Base-by-base conservation (phyloP, 257 asterid species). In the Ajuga chamaepitys region DNA sequence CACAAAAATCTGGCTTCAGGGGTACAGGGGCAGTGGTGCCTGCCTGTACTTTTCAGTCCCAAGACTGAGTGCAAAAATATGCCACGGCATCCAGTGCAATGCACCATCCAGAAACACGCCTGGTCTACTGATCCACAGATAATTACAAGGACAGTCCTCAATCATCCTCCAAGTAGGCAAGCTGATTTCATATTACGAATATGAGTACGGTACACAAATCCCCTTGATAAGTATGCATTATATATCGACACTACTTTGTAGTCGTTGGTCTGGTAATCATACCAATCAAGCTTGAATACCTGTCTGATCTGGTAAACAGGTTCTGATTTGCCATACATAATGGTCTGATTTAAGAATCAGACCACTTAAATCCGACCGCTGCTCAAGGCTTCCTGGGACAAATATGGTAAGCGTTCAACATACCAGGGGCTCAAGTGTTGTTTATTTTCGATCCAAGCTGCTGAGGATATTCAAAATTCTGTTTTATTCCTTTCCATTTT, bases 201-300 rank as follows among this genome's bases (percentile, higher is more conserved):
- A 1, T 21, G 12, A n/a, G 76, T 40, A 7, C 20, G 45, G 45
- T 0, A 1, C 44, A 3, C 44, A 1, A 12, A 1, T 12, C 13
- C 1, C 1, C 12, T 16, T 9, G 16, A 4, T 16, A 5, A 21
- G 14, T 0, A 0, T 13, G 9, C 1, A 4, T 0, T 5, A 18
- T 35, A 50, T 1, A 62, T 30, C 9, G 52, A 18, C 40, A 70
- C 75, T 8, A 45, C 71, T 26, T 45, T 71, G 58, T 71, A 71
- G 37, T 71, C 76, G 18, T 64, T 54, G 1, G 41, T 18, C 22
- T 3, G 41, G 6, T 12, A 1, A 45, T 62, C 46, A 26, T 56
- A 71, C 3, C 71, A n/a, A n/a, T n/a, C n/a, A n/a, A n/a, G n/a
- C n/a, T n/a, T n/a, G n/a, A n/a, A n/a, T n/a, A n/a, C n/a, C n/a